These are phyloP conservation scores for Torulaspora indica DNA, from an alignment of 805 yeast species.

Conservation along the genomic window DNA sequence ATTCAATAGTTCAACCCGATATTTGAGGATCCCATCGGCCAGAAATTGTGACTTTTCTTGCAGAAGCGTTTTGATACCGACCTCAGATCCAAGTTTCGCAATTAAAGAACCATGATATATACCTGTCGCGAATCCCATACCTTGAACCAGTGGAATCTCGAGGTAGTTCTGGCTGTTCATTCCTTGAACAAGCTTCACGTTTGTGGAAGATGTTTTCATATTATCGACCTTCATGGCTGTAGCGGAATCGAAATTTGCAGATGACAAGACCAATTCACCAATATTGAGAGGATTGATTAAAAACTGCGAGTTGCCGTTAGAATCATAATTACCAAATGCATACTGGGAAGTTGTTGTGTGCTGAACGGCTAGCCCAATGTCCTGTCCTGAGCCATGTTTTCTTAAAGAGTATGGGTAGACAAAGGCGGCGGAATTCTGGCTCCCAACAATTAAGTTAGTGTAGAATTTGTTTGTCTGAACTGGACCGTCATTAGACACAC, in stretches of 20 bases:
- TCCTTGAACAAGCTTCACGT: constrained; percentile 39
- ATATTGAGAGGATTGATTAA: constrained; percentile 54
- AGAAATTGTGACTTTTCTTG: constrained; percentile 32
- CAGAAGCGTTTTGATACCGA: constrained; percentile 38
- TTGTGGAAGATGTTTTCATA: constrained; percentile 49
- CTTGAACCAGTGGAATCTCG: constrained; percentile 50
- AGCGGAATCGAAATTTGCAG: constrained; percentile 43
- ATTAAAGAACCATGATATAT: constrained; percentile 33
- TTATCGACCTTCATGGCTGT: constrained; percentile 43
- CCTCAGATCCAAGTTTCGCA: constrained; percentile 45
- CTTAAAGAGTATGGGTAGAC: constrained; percentile 65
- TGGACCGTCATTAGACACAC: constrained; percentile 44
- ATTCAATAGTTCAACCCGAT: constrained; percentile 46
- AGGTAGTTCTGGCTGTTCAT: constrained; percentile 36
- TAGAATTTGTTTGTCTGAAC: constrained; percentile 74
- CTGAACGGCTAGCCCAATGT: constrained; percentile 58
- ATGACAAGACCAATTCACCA: constrained; percentile 53
- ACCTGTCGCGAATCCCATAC: constrained; percentile 56
- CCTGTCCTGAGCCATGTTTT: constrained; percentile 43
- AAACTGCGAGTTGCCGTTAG: constrained; percentile 37
- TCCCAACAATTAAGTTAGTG: constrained; percentile 55
- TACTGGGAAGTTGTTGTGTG: constrained; percentile 44
- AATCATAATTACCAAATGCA: constrained; percentile 45
- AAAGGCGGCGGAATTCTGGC: constrained; percentile 51
- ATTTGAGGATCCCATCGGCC: constrained; percentile 39